phyloP scores from a whole-genome alignment of 176 grass and related monocot species.

The Carex myosuroides region DNA sequence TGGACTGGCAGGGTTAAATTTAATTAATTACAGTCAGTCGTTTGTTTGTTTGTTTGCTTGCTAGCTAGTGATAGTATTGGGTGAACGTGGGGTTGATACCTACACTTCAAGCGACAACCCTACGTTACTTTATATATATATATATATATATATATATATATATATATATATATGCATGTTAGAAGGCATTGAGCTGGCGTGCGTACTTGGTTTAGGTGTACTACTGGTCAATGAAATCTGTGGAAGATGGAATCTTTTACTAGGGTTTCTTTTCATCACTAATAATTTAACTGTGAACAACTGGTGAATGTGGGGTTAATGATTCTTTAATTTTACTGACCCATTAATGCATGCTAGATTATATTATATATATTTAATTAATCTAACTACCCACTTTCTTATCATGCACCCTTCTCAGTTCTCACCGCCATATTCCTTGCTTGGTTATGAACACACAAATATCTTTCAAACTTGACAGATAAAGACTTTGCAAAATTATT shows the following conservation, averaged over 20 bases:
- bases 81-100: background rate
- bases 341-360: background rate
- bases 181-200: background rate
- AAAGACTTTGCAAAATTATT: background rate
- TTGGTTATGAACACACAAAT: background rate
- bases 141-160: too few species aligned
- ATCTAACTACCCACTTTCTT: background rate
- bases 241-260: background rate
- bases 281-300: background rate
- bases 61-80: background rate
- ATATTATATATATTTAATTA: background rate
- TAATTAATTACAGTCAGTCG: background rate
- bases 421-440: background rate
- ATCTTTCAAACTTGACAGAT: background rate
- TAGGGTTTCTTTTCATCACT: background rate
- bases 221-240: background rate
- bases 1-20: background rate
- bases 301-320: conserved; percentile 1
- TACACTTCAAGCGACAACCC: background rate
- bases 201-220: background rate
- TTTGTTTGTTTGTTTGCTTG: background rate
- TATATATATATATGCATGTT: too few species aligned
- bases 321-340: conserved; percentile 11
- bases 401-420: background rate
- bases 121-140: background rate